Percentiles rank a stretch among this genome's conserved stretches.
Conservation (phyloP, 805 yeast genomes). For the Candida corydali region DNA sequence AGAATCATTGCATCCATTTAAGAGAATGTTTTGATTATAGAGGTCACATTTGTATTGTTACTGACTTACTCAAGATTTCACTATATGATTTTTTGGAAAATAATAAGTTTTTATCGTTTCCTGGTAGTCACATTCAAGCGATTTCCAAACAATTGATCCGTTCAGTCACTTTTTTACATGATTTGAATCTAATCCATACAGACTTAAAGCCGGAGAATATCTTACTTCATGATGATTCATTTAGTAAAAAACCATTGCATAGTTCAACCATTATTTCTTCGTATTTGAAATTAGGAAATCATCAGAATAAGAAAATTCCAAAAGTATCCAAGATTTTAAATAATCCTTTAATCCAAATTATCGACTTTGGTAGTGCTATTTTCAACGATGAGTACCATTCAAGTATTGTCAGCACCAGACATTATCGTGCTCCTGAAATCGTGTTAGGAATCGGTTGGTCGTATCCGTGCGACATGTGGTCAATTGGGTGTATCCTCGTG, state of each 20-base stretch:
- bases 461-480: slow-evolving; percentile 96
- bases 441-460: slow-evolving; percentile 96
- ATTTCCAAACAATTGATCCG: slow-evolving; percentile 80
- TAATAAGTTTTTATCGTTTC: slow-evolving; percentile 84
- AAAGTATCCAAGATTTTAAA: slow-evolving; percentile 48
- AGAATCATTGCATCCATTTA: slow-evolving; percentile 77
- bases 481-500: slow-evolving; percentile 87
- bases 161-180: slow-evolving; percentile 86
- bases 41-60: slow-evolving; percentile 91
- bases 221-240: slow-evolving; percentile 55
- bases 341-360: slow-evolving; percentile 80
- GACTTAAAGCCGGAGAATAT: slow-evolving; percentile 97
- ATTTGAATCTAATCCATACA: slow-evolving; percentile 85
- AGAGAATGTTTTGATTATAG: slow-evolving; percentile 88
- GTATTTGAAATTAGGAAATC: slow-evolving; percentile 21
- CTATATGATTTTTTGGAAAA: slow-evolving; percentile 86
- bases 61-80: slow-evolving; percentile 80
- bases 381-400: slow-evolving; percentile 93
- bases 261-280: slow-evolving; percentile 31
- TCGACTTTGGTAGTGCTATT: slow-evolving; percentile 96
- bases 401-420: slow-evolving; percentile 88
- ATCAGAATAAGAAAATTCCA: slow-evolving; percentile 20
- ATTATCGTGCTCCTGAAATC: slow-evolving; percentile 96
- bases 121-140: slow-evolving; percentile 88
- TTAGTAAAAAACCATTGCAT: slow-evolving; percentile 30